Percentiles rank a stretch among this genome's conserved stretches.
Evolutionary conservation across 768 basidiomycete species (phyloP).

Genomic region (Crucibulum laeve): DNA sequence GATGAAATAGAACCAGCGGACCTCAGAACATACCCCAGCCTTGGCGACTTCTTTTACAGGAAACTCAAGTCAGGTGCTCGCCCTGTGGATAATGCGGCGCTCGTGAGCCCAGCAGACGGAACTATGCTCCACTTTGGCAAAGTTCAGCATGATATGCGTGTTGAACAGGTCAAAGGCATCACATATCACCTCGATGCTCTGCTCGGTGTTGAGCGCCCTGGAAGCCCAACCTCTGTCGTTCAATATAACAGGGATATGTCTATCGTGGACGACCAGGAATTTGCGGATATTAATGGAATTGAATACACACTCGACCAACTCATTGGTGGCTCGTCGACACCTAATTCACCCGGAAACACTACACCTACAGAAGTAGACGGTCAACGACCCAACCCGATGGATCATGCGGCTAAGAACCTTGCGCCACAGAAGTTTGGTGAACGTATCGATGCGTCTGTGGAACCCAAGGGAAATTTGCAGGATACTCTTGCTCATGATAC

Average conservation of each 20-base stretch:
- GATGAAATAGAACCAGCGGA: conserved; percentile 83
- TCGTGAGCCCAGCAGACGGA: conserved; percentile 95
- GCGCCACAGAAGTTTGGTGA: conserved; percentile 57
- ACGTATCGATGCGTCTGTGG: conserved; percentile 71
- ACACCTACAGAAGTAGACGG: conserved; percentile 25
- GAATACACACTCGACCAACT: conserved; percentile 92
- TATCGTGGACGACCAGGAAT: conserved; percentile 79
- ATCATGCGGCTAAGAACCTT: conserved; percentile 5
- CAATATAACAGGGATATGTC: conserved; percentile 46
- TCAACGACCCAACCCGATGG: conserved; percentile 10
- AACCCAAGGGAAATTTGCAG: conserved; percentile 43
- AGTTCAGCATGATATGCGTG: conserved; percentile 67
- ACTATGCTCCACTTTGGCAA: conserved; percentile 88
- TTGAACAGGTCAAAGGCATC: conserved; percentile 97
- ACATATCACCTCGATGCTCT: conserved; percentile 95
- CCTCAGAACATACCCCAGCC: conserved; percentile 71
- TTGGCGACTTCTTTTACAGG: conserved; percentile 97
- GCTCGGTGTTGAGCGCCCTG: conserved; percentile 68
- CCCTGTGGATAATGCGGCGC: conserved; percentile 69
- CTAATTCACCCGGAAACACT: conserved; percentile 34
- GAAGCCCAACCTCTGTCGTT: conserved; percentile 35
- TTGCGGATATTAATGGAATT: conserved; percentile 96
- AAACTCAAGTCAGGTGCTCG: conserved; percentile 77
- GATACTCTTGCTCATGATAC: conserved; percentile 64
- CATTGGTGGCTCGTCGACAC: conserved; percentile 53